These are phyloP conservation scores for Chlorella sp. DNA, from an alignment of 139 green algal species.

Conservation along the genomic window DNA sequence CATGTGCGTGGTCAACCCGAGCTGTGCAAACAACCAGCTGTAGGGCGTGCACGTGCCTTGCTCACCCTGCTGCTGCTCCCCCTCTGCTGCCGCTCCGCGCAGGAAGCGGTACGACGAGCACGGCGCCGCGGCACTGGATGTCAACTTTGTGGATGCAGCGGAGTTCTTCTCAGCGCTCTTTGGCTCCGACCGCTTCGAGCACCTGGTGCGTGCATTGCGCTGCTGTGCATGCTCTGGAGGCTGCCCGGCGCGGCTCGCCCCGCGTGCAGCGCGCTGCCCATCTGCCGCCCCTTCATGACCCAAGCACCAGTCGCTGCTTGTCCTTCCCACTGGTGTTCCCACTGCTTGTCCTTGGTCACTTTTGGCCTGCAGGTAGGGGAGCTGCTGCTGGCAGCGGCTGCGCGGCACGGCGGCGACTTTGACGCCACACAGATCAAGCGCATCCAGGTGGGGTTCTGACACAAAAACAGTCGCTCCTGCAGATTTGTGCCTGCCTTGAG, in stretches of 20 bases:
- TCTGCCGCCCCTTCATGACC: too few relatives aligned
- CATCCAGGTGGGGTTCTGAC: too few relatives aligned
- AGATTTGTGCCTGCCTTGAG: too few relatives aligned
- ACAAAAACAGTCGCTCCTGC: too few relatives aligned
- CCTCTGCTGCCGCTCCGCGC: background rate
- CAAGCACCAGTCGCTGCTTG: too few relatives aligned
- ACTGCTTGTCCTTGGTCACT: background rate
- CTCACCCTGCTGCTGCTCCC: too few relatives aligned
- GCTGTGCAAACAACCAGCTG: too few relatives aligned
- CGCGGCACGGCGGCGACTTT: constrained; percentile 52
- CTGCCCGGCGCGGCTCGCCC: background rate
- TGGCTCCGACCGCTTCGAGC: constrained; percentile 84
- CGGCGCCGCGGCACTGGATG: constrained; percentile 77
- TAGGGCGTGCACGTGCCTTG: too few relatives aligned
- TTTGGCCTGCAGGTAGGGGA: constrained; percentile 70
- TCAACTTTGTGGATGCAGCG: constrained; percentile 84
- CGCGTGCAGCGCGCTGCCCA: background rate
- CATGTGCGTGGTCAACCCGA: too few relatives aligned
- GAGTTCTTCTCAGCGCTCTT: constrained; percentile 92
- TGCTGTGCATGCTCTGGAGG: background rate
- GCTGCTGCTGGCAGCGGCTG: constrained; percentile 78
- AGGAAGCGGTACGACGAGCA: constrained; percentile 78
- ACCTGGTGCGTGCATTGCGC: constrained; percentile 56
- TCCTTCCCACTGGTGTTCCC: too few relatives aligned
- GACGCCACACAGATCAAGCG: constrained; percentile 49